These are phyloP conservation scores for Herpetospermum pedunculosum DNA, from an alignment of 306 rosid genomes.

Conservation along the genomic window DNA sequence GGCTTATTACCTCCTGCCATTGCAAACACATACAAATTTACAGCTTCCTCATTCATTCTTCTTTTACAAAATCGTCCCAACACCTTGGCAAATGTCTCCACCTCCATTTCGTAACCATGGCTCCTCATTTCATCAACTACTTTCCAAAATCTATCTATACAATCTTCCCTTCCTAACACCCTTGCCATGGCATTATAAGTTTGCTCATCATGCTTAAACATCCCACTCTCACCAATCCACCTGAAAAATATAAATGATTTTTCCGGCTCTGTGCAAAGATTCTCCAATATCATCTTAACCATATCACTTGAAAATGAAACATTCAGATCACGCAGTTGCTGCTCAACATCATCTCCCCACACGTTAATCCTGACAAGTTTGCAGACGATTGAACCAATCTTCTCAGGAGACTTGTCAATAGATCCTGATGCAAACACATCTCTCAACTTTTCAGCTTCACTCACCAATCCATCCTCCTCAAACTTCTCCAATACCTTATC, in stretches of 20 bases:
- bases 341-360: constrained; percentile 64
- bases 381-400: constrained; percentile 26
- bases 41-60: constrained; percentile 57
- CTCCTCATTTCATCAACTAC: constrained; percentile 53
- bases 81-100: constrained; percentile 45
- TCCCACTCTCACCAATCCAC: constrained; percentile 68
- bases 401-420: constrained; percentile 20
- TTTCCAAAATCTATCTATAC: constrained; percentile 68
- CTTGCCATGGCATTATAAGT: constrained; percentile 57
- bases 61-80: constrained; percentile 52
- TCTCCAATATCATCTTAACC: constrained; percentile 41
- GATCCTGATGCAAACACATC: constrained; percentile 42
- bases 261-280: constrained; percentile 35
- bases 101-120: constrained; percentile 43
- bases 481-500: constrained; percentile 34
- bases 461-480: constrained; percentile 31
- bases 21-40: constrained; percentile 66
- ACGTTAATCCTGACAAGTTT: constrained; percentile 43
- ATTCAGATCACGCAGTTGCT: constrained; percentile 28
- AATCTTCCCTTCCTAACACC: constrained; percentile 66
- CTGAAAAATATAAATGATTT: constrained; percentile 62
- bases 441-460: constrained; percentile 40
- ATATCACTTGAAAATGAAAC: constrained; percentile 25
- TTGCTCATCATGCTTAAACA: constrained; percentile 47
- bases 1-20: constrained; percentile 59